A percentile compares a stretch with the other conserved stretches of the same genome.
These are phyloP conservation scores for Blastobotrys chiropterorum DNA, from an alignment of 805 yeast genomes.

Conservation along the genomic window DNA sequence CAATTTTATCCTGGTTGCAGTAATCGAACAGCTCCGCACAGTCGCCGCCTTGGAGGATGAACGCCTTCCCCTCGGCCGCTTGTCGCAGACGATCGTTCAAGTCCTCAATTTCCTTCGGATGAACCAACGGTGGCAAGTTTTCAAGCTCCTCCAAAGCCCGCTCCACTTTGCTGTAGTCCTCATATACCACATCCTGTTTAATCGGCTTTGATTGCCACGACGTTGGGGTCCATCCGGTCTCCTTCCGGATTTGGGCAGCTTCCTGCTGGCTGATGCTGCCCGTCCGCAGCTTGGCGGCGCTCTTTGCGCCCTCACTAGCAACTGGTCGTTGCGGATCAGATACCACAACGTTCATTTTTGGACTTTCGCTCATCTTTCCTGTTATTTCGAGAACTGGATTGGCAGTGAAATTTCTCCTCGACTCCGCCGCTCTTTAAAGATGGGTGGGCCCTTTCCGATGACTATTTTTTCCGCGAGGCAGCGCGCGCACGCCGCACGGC, in stretches of 20 bases:
- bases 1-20: slow-evolving; percentile 36
- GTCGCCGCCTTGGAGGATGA: slow-evolving; percentile 40
- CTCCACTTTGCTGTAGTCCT: slow-evolving; percentile 33
- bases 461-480: no score
- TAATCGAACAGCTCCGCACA: slow-evolving; percentile 41
- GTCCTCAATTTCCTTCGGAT: slow-evolving; percentile 33
- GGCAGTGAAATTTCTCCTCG: no score
- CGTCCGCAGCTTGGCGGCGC: slow-evolving; percentile 5
- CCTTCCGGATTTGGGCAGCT: neutral
- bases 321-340: slow-evolving; percentile 32
- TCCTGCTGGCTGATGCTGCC: slow-evolving; percentile 5
- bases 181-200: slow-evolving; percentile 38
- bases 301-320: slow-evolving; percentile 33
- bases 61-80: slow-evolving; percentile 39
- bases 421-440: no score
- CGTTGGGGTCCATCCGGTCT: slow-evolving; percentile 33
- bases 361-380: no score
- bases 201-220: slow-evolving; percentile 40
- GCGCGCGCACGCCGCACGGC: no score
- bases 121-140: slow-evolving; percentile 38
- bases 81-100: slow-evolving; percentile 31
- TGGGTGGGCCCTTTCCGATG: no score
- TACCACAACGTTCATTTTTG: no score
- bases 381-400: no score
- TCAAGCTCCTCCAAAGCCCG: slow-evolving; percentile 37